Base-by-base conservation (phyloP, 345 rosid genomes). In the Anastatica hierochuntica region DNA sequence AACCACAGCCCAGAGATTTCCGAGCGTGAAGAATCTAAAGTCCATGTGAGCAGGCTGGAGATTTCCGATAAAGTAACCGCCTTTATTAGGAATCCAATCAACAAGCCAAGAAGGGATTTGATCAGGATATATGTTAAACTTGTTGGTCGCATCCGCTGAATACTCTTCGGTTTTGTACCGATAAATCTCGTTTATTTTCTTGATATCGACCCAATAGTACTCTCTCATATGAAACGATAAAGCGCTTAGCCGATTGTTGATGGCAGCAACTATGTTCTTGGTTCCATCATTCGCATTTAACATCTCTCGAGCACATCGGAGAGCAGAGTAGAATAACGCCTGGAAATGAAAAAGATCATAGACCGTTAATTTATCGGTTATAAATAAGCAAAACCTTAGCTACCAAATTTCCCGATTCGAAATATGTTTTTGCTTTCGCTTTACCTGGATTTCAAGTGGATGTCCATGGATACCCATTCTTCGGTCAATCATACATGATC, bases 1-100 rank as follows among this genome's bases (percentile, higher is more conserved):
- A 13, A 79, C 72, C 43, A 88, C 49, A 11, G 94, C 58, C 98
- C 98, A 88, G 31, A 92, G 74, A 58, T 92, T 92, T 62, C 98
- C 98, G 4, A 92, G 90, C 1, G 88, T 85, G 78, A 92, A 92
- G 73, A 92, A 92, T 62, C 98, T 77, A 52, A 92, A 92, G 71
- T 92, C 98, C 98, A 92, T 88, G 66, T 88, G 98, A 43, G 94
- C 98, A 12, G 98, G 95, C 64, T 92, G 94, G 42, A 88, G 70
- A 56, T 92, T 88, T 48, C 98, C 98, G 16, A 88, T 79, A 58
- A 88, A 73, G 70, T 88, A 92, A 33, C 98, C 98, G 6, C 98
- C 98, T 50, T 79, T 76, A 41, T 75, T 74, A 4, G 97, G 90
- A 61, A 92, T 72, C 92, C 96, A 92, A 63, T 85, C 97, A 11